phyloP scores from a whole-genome alignment of 306 rosid species.

The Comarum palustre region DNA sequence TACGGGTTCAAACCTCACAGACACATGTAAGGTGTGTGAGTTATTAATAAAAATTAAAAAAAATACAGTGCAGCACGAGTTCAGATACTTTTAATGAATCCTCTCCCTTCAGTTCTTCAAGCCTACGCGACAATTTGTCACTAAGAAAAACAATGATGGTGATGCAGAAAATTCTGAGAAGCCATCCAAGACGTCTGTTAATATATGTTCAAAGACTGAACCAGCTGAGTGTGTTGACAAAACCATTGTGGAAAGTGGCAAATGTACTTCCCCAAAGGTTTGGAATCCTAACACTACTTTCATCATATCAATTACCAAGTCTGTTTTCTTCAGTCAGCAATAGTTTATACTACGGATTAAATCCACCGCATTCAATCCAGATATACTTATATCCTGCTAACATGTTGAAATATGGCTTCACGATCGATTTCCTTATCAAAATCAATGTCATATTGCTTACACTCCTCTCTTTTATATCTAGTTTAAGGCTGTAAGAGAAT shows the following conservation, averaged over 20 bases:
- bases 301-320: not conserved
- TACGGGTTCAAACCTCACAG: no score
- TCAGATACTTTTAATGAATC: no score
- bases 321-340: slow-evolving; percentile 3
- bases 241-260: slow-evolving; percentile 30
- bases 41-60: no score
- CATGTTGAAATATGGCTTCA: not conserved
- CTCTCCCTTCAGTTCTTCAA: not conserved
- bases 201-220: slow-evolving; percentile 28
- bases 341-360: not conserved
- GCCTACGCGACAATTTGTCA: no score
- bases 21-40: no score
- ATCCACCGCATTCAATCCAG: not conserved
- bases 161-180: slow-evolving; percentile 26
- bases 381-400: not conserved
- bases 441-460: slow-evolving; percentile 5
- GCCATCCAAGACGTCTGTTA: slow-evolving; percentile 20
- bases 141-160: not conserved
- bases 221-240: slow-evolving; percentile 26
- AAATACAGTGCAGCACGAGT: no score
- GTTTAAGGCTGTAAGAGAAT: slow-evolving; percentile 37
- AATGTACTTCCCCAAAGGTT: slow-evolving; percentile 45
- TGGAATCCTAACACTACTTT: slow-evolving; percentile 10
- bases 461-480: slow-evolving; percentile 6
- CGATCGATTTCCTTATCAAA: not conserved